These are phyloP conservation scores for Penicillium daleae DNA, from an alignment of 495 filamentous ascomycete species.

Conservation along the genomic window DNA sequence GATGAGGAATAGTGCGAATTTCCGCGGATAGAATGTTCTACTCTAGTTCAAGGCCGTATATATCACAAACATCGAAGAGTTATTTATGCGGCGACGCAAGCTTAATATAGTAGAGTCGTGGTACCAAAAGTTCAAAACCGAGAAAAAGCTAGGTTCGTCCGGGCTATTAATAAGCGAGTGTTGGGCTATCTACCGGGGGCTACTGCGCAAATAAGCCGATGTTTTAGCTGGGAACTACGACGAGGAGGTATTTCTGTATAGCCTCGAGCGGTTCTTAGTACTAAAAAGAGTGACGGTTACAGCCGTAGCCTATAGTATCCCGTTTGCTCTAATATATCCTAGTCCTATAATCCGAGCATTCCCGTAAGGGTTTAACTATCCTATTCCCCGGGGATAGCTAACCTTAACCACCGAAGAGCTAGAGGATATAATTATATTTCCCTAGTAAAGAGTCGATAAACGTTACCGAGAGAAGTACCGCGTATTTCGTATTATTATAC, in stretches of 20 bases:
- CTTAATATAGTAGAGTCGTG: constrained; percentile 11
- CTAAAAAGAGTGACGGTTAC: constrained; percentile 15
- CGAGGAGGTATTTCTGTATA: constrained; percentile 10
- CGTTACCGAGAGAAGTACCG: constrained; percentile 21
- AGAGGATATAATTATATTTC: constrained; percentile 2
- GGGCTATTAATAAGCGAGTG: constrained; percentile 5
- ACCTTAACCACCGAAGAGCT: constrained; percentile 1
- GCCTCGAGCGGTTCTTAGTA: constrained; percentile 14
- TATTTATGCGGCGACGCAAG: constrained; percentile 3
- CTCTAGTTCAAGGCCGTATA: constrained; percentile 20
- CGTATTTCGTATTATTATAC: constrained; percentile 23
- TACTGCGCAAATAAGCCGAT: constrained; percentile 28
- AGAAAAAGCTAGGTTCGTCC: background rate
- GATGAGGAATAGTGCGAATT: constrained; percentile 15
- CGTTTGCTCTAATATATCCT: constrained; percentile 26
- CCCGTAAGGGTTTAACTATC: constrained; percentile 32
- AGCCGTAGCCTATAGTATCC: constrained; percentile 1
- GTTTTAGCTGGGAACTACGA: constrained; percentile 21
- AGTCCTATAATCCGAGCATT: constrained; percentile 39
- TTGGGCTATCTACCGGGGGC: constrained; percentile 25
- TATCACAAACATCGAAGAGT: constrained; percentile 12
- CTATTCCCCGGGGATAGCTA: constrained; percentile 30
- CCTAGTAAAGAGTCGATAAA: background rate
- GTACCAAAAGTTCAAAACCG: background rate
- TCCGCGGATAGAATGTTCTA: constrained; percentile 14